Evolutionary conservation across 2,329 filamentous ascomycete species (phyloP).

Genomic region (Byssochlamys sp.): DNA sequence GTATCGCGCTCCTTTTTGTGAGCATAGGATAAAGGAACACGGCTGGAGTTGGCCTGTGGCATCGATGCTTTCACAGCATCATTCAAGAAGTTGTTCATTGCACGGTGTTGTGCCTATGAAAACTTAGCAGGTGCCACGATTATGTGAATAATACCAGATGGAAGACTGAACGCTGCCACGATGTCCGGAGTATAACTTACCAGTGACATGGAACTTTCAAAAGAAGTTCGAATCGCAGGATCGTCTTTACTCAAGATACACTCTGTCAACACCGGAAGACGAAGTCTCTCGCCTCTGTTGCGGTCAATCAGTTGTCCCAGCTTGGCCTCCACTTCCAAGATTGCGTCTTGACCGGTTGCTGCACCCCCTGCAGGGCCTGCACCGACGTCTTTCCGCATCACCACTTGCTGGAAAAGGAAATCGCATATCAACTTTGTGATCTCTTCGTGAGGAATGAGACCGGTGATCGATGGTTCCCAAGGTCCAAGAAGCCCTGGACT

Average conservation of each 20-base stretch:
- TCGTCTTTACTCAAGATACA: constrained; percentile 55
- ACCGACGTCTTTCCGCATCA: constrained; percentile 54
- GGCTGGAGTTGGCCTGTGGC: constrained; percentile 27
- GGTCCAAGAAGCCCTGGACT: constrained; percentile 23
- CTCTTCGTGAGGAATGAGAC: constrained; percentile 62
- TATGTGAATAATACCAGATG: constrained; percentile 1
- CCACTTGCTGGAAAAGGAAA: constrained; percentile 64
- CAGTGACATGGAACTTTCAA: constrained; percentile 83
- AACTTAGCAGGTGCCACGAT: constrained; percentile 11
- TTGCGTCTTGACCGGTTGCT: constrained; percentile 54
- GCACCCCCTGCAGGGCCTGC: constrained; percentile 47
- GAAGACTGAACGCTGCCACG: background rate
- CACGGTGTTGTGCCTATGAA: constrained; percentile 63
- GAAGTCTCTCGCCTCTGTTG: constrained; percentile 59
- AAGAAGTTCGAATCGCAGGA: constrained; percentile 48
- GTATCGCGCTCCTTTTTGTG: constrained; percentile 75
- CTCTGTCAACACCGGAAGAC: constrained; percentile 59
- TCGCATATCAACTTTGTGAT: constrained; percentile 68
- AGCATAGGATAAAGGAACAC: constrained; percentile 56
- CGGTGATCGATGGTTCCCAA: constrained; percentile 55
- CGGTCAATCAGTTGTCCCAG: constrained; percentile 71
- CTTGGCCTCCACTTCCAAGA: constrained; percentile 91
- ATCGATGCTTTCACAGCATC: constrained; percentile 47
- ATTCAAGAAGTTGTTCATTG: constrained; percentile 79
- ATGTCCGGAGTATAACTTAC: constrained; percentile 40